Base-by-base conservation (phyloP, 2,329 filamentous ascomycete species). In the Apiospora phragmitis region DNA sequence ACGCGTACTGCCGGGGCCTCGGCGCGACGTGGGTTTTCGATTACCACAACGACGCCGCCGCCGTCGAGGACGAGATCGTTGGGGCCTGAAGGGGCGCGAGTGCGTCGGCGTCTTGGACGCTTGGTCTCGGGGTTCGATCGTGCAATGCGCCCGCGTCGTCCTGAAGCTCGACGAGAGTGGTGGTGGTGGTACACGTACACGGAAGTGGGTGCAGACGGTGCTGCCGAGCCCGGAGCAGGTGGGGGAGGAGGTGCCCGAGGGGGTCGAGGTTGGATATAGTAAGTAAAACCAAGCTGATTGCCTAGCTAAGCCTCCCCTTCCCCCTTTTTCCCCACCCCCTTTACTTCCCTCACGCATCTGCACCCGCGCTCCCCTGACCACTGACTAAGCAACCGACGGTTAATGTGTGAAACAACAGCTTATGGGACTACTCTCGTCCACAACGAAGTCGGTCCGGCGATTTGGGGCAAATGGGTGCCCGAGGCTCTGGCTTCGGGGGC, bases 381-480 rank as follows among this genome's bases (percentile, higher is more conserved):
- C 21, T 77, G 74, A 3, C 71, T 74, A 26, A 76, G 77, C 74
- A 2, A 74, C 76, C 24, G 77, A 78, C 21, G n/a, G 74, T 81
- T 11, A 69, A 70, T 16, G 70, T 75, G 69, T 73, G 72, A 1
- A 51, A 32, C 21, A 32, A 74, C 76, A n/a, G 74, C 80, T 71
- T 77, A 75, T 59, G 79, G 75, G 24, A 73, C 73, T 2, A 73
- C 76, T 4, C 71, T 81, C 8, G 77, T 75, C n/a, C 74, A 80
- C 66, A 75, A 80, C 35, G 76, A 77, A 38, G 73, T 80, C 16
- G 79, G 78, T 5, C 73, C 74, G 35, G 73, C 74, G 0, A 73
- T 85, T 14, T 85, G 80, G 73, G 78, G 77, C 29, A 78, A 81
- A 24, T 85, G 80, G 71, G 66, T 85, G 12, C 78, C 81, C 0